Conservation (phyloP, 2,329 filamentous ascomycete genomes). For the Phialophora verrucosa region DNA sequence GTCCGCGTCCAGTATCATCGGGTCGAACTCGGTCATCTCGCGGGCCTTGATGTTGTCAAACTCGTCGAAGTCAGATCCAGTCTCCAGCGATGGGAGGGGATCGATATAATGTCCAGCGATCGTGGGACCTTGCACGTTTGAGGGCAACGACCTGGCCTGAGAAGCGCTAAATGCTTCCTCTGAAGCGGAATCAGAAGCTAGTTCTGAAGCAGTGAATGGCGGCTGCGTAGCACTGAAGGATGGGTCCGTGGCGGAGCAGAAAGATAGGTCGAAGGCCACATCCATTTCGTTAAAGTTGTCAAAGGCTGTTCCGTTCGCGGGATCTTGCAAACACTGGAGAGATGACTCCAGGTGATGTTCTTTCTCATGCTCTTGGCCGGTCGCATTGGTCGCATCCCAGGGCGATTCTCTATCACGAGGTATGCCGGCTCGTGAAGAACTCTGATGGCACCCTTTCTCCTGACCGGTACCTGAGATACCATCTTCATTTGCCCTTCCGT, state of each 20-base stretch:
- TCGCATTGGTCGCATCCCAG: neutral
- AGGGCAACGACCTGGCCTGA: neutral
- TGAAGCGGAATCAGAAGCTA: neutral
- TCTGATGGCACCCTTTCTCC: neutral
- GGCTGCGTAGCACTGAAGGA: neutral
- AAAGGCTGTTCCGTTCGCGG: neutral
- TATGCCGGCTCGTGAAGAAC: neutral
- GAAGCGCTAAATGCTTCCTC: neutral
- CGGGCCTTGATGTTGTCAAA: constrained; percentile 4
- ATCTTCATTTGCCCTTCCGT: neutral
- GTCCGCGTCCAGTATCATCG: neutral
- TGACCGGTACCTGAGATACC: neutral
- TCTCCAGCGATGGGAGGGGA: neutral
- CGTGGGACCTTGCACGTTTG: neutral
- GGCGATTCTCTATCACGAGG: neutral
- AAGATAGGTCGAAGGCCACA: neutral
- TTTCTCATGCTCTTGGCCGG: neutral
- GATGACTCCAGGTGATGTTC: neutral
- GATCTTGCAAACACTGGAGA: neutral
- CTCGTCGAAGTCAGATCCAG: neutral
- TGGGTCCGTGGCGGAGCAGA: neutral
- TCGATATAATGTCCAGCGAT: neutral
- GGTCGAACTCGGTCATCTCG: neutral
- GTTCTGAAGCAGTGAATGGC: neutral
- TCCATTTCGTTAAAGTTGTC: neutral